phyloP scores from a whole-genome alignment of 2,329 filamentous ascomycete species.

The Septoria petroselini region DNA sequence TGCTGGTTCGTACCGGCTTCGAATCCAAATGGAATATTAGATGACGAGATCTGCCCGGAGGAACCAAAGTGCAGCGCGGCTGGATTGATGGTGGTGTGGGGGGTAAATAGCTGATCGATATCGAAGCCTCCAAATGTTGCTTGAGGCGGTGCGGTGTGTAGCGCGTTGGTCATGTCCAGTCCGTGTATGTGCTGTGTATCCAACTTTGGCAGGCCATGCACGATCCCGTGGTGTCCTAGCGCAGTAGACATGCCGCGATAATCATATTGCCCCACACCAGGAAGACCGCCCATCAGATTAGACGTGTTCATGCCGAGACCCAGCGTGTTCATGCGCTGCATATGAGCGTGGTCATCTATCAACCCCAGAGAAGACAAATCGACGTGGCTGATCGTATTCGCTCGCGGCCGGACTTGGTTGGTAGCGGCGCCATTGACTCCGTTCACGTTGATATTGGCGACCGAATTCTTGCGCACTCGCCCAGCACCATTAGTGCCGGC shows the following conservation, averaged over 20 bases:
- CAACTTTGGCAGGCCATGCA: constrained; percentile 72
- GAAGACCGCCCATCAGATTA: constrained; percentile 61
- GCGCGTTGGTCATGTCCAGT: constrained; percentile 59
- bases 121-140: constrained; percentile 68
- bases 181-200: constrained; percentile 68
- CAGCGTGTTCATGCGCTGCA: constrained; percentile 33
- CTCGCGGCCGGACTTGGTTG: constrained; percentile 72
- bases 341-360: constrained; percentile 29
- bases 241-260: constrained; percentile 70
- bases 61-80: constrained; percentile 75
- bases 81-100: constrained; percentile 61
- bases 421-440: constrained; percentile 50
- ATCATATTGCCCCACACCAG: constrained; percentile 54
- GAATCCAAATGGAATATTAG: constrained; percentile 46
- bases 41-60: constrained; percentile 44
- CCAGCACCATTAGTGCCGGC: constrained; percentile 67
- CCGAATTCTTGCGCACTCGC: constrained; percentile 87
- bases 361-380: constrained; percentile 69
- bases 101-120: constrained; percentile 67
- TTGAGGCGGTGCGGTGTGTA: constrained; percentile 75
- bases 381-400: constrained; percentile 94
- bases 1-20: constrained; percentile 43
- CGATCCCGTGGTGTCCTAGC: constrained; percentile 63
- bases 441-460: constrained; percentile 59
- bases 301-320: constrained; percentile 23